Evolutionary conservation across 306 rosid species (phyloP).

Genomic region (Acacia confusa): DNA sequence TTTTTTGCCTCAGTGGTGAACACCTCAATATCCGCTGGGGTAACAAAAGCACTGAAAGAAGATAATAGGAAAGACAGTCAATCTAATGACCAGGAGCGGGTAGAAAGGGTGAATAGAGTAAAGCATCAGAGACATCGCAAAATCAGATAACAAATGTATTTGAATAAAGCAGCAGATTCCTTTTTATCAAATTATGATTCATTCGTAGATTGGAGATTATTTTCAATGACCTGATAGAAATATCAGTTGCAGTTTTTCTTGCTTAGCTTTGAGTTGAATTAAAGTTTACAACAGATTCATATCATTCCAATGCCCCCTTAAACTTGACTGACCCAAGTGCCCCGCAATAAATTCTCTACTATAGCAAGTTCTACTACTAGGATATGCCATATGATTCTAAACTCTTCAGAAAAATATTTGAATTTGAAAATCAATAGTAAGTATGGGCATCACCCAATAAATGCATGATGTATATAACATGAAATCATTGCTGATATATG

Average conservation of each 20-base stretch:
- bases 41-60: constrained; percentile 78
- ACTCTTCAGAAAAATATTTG: not conserved
- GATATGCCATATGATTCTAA: not conserved
- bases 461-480: not conserved
- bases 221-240: not conserved
- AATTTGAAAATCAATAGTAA: not conserved
- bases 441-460: not conserved
- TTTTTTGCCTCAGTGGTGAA: constrained; percentile 73
- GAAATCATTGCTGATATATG: not conserved
- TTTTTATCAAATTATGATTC: constrained; percentile 7
- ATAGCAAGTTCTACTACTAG: not conserved
- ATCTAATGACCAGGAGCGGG: constrained; percentile 24
- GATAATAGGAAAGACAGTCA: constrained; percentile 17
- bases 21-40: constrained; percentile 85
- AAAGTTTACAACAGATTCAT: constrained; percentile 15
- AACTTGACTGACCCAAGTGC: not conserved
- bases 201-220: not conserved
- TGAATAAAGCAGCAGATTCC: constrained; percentile 12
- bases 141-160: constrained; percentile 9
- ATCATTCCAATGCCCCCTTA: not conserved
- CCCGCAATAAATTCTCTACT: not conserved
- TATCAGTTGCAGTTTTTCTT: not conserved
- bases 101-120: constrained; percentile 13
- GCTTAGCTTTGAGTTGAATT: not conserved
- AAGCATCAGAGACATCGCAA: constrained; percentile 12